Base-by-base conservation (phyloP, 2,329 filamentous ascomycete genomes). In the Pseudocercospora pini-densiflorae region DNA sequence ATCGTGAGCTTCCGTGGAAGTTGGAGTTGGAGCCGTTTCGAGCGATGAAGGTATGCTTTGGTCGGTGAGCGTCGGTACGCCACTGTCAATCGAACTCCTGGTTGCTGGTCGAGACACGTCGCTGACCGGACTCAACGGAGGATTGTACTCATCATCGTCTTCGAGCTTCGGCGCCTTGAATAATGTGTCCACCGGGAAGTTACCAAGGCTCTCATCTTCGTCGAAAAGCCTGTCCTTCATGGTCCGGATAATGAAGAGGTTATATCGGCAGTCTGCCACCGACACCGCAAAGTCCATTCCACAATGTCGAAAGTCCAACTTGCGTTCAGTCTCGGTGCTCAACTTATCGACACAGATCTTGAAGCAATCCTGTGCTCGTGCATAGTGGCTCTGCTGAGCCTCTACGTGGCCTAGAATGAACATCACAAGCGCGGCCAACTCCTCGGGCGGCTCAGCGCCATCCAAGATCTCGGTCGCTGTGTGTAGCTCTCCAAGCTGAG, bases 351-450 rank as follows among this genome's bases (percentile, higher is more conserved):
- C 47, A 21, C 54, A 66, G 10, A 66, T 53, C 21, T 71, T 64
- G 29, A 75, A 69, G 55, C 70, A 70, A 10, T 63, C 63, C 24
- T 69, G 58, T 7, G 70, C 68, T 14, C 67, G 63, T 2, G 36
- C 43, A 9, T 62, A 57, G 27, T 73, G 57, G 2, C 67, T 65
- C 21, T 69, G 55, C 47, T 75, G 73, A 49, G 66, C 70, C 36
- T 71, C 62, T 21, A 73, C 63, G 8, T 75, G 54, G 27, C 71
- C 76, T 7, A 73, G 51, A 10, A 77, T 51, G 57, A 68, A 77
- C 14, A 70, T 65, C 5, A 64, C 66, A 19, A 76, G 21, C 1
- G 70, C 58, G n/a, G 66, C 53, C 4, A 23, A 40, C 7, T 59
- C 31, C 40, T 70, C 62, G 23, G 63, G 53, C 5, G 40, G 57